Evolutionary conservation across 176 grass and related monocot species (phyloP), one percentile per base, ranked within the genome.

Genomic region (Elymus sibiricus): DNA sequence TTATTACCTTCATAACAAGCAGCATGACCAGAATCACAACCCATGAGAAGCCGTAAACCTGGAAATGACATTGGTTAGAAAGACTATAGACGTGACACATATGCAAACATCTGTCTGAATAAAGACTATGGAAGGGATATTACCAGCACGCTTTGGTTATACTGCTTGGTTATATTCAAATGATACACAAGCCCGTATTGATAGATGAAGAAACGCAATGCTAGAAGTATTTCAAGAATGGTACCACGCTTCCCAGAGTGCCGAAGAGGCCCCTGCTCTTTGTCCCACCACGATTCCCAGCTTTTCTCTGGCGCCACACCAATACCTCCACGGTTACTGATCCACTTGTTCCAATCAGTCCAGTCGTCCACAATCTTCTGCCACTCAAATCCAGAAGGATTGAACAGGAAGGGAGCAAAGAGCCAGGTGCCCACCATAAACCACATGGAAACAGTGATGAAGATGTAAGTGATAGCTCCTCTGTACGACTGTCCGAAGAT

Each of bases 241-340:
- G 90, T 91, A 38, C 97, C 97, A 79, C 97, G 90, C 77, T 96
- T 99, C 64, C 97, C 97, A 34, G 97, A 93, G 63, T 96, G 62
- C 8, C 84, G 88, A 74, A 99, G 92, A 87, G 94, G 97, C 49
- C 95, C 97, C 64, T 99, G 92, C 79, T 99, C 94, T 70, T 90
- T 96, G 19, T 99, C 97, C 97, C 97, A 99, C 97, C 97, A 99
- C 7, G 97, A 99, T 78, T 99, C 97, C 97, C 97, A 99, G 67
- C 97, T 99, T 80, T 94, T 99, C 21, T 90, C 90, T 24, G 92
- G 88, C 11, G 76, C 79, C 26, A 99, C 97, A 79, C 97, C 97
- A 28, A 99, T 99, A 76, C 97, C 97, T 26, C 97, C 97, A 49
- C 92, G 84, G 67, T 96, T 99, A 73, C 87, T 94, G 76, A 99